Base-by-base conservation (phyloP, 331 rosid genomes). In the Acacia pycnantha region DNA sequence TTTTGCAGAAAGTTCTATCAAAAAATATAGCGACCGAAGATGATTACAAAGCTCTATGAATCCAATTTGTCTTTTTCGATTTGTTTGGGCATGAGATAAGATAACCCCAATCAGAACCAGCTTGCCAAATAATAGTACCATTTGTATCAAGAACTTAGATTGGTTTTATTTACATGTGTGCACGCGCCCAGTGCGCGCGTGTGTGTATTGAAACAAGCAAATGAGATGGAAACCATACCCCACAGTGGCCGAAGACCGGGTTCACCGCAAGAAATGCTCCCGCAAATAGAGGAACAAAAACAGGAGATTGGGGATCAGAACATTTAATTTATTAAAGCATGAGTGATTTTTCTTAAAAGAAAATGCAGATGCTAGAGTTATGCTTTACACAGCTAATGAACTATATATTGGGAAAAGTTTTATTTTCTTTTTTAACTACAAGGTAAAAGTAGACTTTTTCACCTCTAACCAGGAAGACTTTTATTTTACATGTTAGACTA, bases 21-120 rank as follows among this genome's bases (percentile, higher is more conserved):
- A 70, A 75, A 74, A 77, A 68, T 59, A 84, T 61, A 50, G 71
- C 64, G 59, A 40, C 76, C 6, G 64, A 74, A 74, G 84, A 85
- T 85, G 68, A 82, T 47, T 69, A 72, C 84, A 62, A 79, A 61
- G 84, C 70, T 74, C 71, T 74, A 68, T 27, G 78, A 48, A 67
- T 73, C 76, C 26, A 78, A 6, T 19, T 82, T 82, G 85, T 82
- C 76, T 82, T 73, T 85, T 85, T 58, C 79, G 8, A 15, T 66
- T 19, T 85, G 83, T 73, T 50, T 85, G 54, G 43, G 27, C 15
- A 46, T 46, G 78, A 70, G 26, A 80, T 46, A 31, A 73, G 67
- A 66, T 43, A 70, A 70, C 67, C 59, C 76, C 31, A 71, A 66
- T n/a, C 54, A 37, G 33, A 73, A 73, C 47, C 56, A 79, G 51